Evolutionary conservation across 495 filamentous ascomycete species (phyloP), one percentile per base, ranked within the genome.

Genomic region (Massariosphaeria phaeospora): DNA sequence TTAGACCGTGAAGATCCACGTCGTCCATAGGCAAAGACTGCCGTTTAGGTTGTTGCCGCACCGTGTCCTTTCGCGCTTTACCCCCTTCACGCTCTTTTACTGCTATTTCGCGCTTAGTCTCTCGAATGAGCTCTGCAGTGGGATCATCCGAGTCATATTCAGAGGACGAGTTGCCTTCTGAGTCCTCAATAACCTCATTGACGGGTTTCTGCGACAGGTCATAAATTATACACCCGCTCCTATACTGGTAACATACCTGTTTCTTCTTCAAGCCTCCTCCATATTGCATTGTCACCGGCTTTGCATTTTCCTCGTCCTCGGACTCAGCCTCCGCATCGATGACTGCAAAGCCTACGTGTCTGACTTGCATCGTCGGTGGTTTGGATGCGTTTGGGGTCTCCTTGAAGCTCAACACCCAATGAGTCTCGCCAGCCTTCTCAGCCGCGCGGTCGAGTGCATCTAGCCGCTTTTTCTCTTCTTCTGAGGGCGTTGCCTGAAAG

Each of bases 341-440:
- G 36, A 63, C 67, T 2, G 70, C 71, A 50, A 71, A 80, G 10
- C 75, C 74, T 7, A 69, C 72, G 12, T 67, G 60, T 25, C 72
- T 63, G 12, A 79, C 68, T 23, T 52, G 60, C 24, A 72, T 49
- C n/a, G 42, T 51, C 11, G 15, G 25, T 15, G 21, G 12, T 27
- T 34, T 55, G 26, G 8, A 56, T 48, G 27, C 61, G 51, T 48
- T 15, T 46, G 48, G 45, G 25, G 59, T 55, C 18, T 74, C 68
- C 34, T 70, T 67, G 52, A 75, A 74, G 54, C 76, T 79, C 39
- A 98, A 71, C 25, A 91, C 85, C 93, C 93, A 98, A 71, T 84
- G 82, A 8, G 87, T 85, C 70, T 97, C 93, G 21, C 88, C 89
- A 6, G 84, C 77, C 52, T 85, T 84, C 17, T 79, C 83, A 3